Conservation (phyloP, 2,329 filamentous ascomycete species). For the Metarhizium brunneum region DNA sequence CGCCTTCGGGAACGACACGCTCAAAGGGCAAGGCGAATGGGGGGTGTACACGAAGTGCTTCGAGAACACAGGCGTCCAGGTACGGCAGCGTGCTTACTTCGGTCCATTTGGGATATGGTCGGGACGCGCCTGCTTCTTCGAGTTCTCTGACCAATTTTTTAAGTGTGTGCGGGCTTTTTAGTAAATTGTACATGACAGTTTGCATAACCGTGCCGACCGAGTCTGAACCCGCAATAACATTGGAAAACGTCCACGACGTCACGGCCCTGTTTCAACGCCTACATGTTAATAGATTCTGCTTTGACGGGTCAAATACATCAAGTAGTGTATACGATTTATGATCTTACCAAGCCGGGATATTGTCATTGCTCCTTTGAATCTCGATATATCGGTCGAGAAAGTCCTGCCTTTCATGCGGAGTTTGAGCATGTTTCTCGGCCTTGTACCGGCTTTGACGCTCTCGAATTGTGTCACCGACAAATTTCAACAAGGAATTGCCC, state of each 20-base stretch:
- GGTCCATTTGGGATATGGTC: slow-evolving; percentile 16
- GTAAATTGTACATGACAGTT: slow-evolving; percentile 17
- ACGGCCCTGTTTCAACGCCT: slow-evolving; percentile 9
- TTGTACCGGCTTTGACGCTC: background rate
- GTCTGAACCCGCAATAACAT: slow-evolving; percentile 19
- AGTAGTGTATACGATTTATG: too few relatives aligned
- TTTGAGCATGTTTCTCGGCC: background rate
- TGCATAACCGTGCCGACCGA: slow-evolving; percentile 18
- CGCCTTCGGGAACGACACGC: background rate
- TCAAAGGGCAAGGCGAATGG: background rate
- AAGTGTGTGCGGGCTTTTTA: slow-evolving; percentile 15
- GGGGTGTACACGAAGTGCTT: slow-evolving; percentile 1
- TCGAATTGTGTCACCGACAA: slow-evolving; percentile 23
- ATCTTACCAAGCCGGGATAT: background rate
- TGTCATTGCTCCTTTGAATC: slow-evolving; percentile 1
- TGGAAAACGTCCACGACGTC: slow-evolving; percentile 21
- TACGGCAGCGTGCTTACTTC: slow-evolving; percentile 19
- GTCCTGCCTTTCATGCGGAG: slow-evolving; percentile 3
- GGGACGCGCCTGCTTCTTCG: slow-evolving; percentile 13
- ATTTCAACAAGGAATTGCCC: slow-evolving; percentile 20
- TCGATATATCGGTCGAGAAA: slow-evolving; percentile 12
- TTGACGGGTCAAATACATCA: too few relatives aligned
- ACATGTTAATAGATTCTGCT: background rate
- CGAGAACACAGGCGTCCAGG: slow-evolving; percentile 13
- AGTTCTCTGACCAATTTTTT: slow-evolving; percentile 18